Base-by-base conservation (phyloP, 2,329 filamentous ascomycete genomes). In the Cladosporium velox region DNA sequence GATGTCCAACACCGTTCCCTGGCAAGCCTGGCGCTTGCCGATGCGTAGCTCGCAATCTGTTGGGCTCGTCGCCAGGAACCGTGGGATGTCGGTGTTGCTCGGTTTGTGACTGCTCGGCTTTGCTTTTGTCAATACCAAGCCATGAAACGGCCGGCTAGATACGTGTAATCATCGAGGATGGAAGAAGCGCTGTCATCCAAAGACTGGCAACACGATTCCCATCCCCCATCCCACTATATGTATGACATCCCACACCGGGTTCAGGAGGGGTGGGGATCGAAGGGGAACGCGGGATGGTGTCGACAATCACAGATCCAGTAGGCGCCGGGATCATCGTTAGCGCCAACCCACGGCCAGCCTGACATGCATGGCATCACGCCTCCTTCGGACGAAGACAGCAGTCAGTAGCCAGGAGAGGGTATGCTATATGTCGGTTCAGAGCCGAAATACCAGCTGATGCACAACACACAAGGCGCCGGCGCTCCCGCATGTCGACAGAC, bases 341-440 rank as follows among this genome's bases (percentile, higher is more conserved):
- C 59, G 59, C 41, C 59, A 61, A 54, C 15, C 52, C 60, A 47
- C 41, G 8, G 47, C 49, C 60, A 63, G 32, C 47, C 44, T 15
- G 32, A 34, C 34, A 54, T 63, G 60, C 60, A 63, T 63, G 59
- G 24, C 59, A 62, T 62, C 59, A 51, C 59, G 44, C 59, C 34
- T 63, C 52, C 11, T 32, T 55, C 8, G 52, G 52, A 55, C 28
- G 18, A 11, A 34, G 28, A 55, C 18, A 30, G 28, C 32, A 55
- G 52, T 55, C n/a, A 47, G n/a, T 21, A 47, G 41, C 41, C n/a
- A 47, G 41, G 41, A 47, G 34, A 35, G 34, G 28, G 41, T 61
- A 41, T 61, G 59, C 41, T 49, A 61, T 61, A 61, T 61, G 59
- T 61, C 44, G 59, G 59, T 61, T 61, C 41, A 32, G 59, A 51